Percentiles rank a stretch among this genome's conserved stretches.
These are phyloP conservation scores for Exophiala alcalophila DNA, from an alignment of 2,329 filamentous ascomycete species.

Conservation along the genomic window DNA sequence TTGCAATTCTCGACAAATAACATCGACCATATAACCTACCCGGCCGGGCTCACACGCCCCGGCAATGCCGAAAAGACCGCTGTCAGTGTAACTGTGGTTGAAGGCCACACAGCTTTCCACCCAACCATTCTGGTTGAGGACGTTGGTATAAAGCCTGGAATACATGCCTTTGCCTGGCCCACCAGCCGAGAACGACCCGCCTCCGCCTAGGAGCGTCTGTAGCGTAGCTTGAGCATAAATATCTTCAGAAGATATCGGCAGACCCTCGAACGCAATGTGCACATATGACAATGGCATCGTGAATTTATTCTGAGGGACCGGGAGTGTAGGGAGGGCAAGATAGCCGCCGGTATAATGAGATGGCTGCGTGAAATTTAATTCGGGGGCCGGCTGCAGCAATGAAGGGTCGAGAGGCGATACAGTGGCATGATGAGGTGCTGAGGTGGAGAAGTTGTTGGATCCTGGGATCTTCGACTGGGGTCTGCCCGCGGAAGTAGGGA, in stretches of 20 bases:
- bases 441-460: conserved; percentile 82
- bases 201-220: conserved; percentile 91
- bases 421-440: conserved; percentile 61
- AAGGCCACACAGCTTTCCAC: conserved; percentile 94
- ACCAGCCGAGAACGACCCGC: conserved; percentile 93
- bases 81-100: conserved; percentile 96
- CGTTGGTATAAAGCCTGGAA: conserved; percentile 93
- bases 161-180: conserved; percentile 99
- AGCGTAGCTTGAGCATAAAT: conserved; percentile 95
- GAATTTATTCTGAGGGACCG: conserved; percentile 72
- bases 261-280: conserved; percentile 90
- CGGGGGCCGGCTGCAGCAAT: conserved; percentile 41
- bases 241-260: conserved; percentile 84
- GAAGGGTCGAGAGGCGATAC: conserved; percentile 53
- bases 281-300: conserved; percentile 84
- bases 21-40: conserved; percentile 81
- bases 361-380: conserved; percentile 59
- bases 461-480: conserved; percentile 83
- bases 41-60: conserved; percentile 77
- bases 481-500: conserved; percentile 42
- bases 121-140: conserved; percentile 96
- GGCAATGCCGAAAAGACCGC: conserved; percentile 89
- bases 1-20: conserved; percentile 88
- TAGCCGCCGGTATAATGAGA: conserved; percentile 93
- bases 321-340: conserved; percentile 76